Evolutionary conservation across 1,284 basidiomycete species (phyloP), one percentile per base, ranked within the genome.

Genomic region (Fomitopsis pinicola): DNA sequence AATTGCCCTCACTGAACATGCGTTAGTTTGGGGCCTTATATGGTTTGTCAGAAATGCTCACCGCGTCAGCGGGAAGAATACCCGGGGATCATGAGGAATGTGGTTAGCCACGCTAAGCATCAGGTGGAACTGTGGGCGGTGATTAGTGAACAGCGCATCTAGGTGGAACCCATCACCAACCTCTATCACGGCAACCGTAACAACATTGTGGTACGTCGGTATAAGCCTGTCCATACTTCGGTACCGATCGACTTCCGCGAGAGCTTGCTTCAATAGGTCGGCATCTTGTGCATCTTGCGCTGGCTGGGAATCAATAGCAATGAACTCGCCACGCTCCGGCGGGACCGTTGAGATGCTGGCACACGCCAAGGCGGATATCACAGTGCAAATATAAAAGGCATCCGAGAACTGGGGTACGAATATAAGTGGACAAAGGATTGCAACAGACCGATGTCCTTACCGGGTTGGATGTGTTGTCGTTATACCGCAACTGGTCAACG

Each of bases 221-320:
- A 99, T 96, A 17, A 99, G 81, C 60, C 95, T 83, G 74, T 99
- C 97, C 84, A 98, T 94, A 66, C 89, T 94, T 63, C 95, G 89
- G 73, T 96, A 95, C 40, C 97, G 84, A 71, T 97, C 94, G 44
- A 98, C 86, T 71, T 94, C 93, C 17, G 86, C 82, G 28, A 88
- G 73, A 0, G 91, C 91, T 64, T 89, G 85, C 64, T 88, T 85
- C 59, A 94, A 73, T 30, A 94, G 78, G 55, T 84, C 81, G 26
- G 78, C 77, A 66, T 91, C 89, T 71, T 91, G 87, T 15, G 77
- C 77, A 67, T 80, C 90, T 63, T 87, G 84, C 56, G 87, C 82
- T 17, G 77, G 80, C 55, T 80, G 83, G n/a, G 83, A 78, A 71
- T 91, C 88, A 12, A 84, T 82, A 15, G 85, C 84, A 46, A 88